Base-by-base conservation (phyloP, 768 basidiomycete genomes). In the Crepidotus variabilis region DNA sequence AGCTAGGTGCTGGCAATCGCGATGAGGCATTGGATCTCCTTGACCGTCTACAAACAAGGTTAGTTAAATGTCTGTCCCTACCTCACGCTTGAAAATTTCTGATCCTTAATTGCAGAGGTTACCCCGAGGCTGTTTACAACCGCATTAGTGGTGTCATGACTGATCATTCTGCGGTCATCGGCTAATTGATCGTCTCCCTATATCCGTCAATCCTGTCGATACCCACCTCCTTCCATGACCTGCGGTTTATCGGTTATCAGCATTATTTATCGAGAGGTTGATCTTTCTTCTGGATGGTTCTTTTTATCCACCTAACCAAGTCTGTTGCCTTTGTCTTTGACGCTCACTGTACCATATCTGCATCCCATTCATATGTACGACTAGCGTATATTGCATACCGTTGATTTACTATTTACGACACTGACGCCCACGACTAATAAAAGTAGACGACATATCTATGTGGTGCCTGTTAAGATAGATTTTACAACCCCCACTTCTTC, bases 101-200 rank as follows among this genome's bases (percentile, higher is more conserved):
- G 6, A 23, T 48, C 35, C 47, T 49, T 49, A 14, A 57, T 57
- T 69, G 28, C 52, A 89, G 88, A 69, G 79, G 83, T 72, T 91
- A 87, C 70, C 90, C 90, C 3, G 83, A 83, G 49, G 89, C 88
- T 8, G 90, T 92, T 54, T 87, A 82, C 64, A 85, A 85, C 67
- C 84, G 90, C 47, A 90, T 92, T 59, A 84, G 87, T 54, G 88
- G 88, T 11, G 88, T 92, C 67, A 79, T 90, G 77, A 76, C 85
- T n/a, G 87, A 88, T 66, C 85, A 88, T 56, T 75, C 84, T 1
- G 50, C 50, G 6, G 32, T 51, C 21, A 14, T 56, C 36, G 22
- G 35, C 22, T 55, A 39, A 55, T 16, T 10, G 1, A 21, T 48
- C 21, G n/a, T 47, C 45, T 1, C 22, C 22, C 22, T 35, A 28